These are phyloP conservation scores for Chloropicon primus DNA, from an alignment of 139 green algal species.

Conservation along the genomic window DNA sequence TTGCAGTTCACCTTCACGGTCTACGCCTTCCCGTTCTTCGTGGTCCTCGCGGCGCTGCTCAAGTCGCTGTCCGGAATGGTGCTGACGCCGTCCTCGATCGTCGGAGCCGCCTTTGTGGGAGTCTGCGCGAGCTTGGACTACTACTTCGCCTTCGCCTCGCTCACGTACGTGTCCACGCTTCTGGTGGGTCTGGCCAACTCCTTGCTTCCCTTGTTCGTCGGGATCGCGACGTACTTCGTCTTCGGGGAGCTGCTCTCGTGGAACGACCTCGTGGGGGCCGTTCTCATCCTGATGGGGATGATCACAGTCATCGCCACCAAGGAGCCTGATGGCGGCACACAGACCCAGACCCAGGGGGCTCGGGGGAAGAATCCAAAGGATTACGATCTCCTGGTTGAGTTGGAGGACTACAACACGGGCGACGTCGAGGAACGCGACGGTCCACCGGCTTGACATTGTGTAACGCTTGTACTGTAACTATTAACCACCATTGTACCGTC, in stretches of 20 bases:
- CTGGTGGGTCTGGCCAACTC: not conserved
- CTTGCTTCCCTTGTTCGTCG: not conserved
- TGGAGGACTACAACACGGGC: too few relatives aligned
- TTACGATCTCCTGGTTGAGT: too few relatives aligned
- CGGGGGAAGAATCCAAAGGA: too few relatives aligned
- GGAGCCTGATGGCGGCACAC: too few relatives aligned
- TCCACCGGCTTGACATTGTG: too few relatives aligned
- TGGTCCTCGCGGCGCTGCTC: not conserved
- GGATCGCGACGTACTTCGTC: not conserved
- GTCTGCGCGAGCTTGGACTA: not conserved
- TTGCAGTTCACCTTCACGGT: not conserved
- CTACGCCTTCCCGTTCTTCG: not conserved
- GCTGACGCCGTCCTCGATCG: not conserved
- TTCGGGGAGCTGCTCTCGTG: not conserved
- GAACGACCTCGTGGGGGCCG: not conserved
- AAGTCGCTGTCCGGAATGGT: not conserved
- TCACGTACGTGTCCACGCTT: not conserved
- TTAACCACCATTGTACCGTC: too few relatives aligned
- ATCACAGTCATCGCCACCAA: not conserved
- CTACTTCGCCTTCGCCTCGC: not conserved
- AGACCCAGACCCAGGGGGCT: too few relatives aligned
- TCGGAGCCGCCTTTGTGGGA: not conserved
- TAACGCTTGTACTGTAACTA: too few relatives aligned
- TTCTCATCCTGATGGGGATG: not conserved
- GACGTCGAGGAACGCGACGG: too few relatives aligned